Percentiles rank a stretch among this genome's conserved stretches.
Evolutionary conservation across 2,329 filamentous ascomycete genomes (phyloP).

Genomic region (Claviceps africana): DNA sequence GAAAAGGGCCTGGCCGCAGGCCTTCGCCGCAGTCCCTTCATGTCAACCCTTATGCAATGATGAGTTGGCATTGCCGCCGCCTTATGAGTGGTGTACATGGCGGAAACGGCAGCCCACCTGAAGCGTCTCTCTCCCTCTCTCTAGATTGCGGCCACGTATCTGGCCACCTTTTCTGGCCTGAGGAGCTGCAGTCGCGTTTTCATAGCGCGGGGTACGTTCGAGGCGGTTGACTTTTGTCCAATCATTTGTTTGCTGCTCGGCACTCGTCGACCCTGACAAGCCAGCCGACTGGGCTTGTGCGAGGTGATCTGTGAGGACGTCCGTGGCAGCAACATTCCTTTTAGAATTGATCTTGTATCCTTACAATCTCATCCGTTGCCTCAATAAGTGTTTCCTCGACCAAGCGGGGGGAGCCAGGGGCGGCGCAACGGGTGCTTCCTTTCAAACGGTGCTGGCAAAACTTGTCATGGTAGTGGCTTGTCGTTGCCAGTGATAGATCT

Average conservation of each 20-base stretch:
- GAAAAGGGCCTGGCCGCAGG: conserved; percentile 6
- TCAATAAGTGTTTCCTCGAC: neutral
- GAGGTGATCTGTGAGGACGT: neutral
- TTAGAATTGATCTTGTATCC: neutral
- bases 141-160: conserved; percentile 4
- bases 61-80: conserved; percentile 55
- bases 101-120: conserved; percentile 5
- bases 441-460: neutral
- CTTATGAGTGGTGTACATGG: conserved; percentile 10
- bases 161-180: conserved; percentile 7
- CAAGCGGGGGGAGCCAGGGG: neutral
- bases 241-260: neutral
- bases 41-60: conserved; percentile 50
- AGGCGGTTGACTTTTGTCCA: conserved; percentile 3
- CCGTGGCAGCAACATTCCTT: too few species aligned
- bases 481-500: neutral
- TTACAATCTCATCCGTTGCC: neutral
- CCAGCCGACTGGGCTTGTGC: too few species aligned
- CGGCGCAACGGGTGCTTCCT: neutral
- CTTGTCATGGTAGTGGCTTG: neutral
- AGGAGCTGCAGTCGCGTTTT: conserved; percentile 2
- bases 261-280: neutral
- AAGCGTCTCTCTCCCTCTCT: neutral
- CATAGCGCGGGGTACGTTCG: conserved; percentile 2
- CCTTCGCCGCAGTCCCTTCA: conserved; percentile 17